Evolutionary conservation across 208 protist species (phyloP).

Genomic region (Crithidia bombi): DNA sequence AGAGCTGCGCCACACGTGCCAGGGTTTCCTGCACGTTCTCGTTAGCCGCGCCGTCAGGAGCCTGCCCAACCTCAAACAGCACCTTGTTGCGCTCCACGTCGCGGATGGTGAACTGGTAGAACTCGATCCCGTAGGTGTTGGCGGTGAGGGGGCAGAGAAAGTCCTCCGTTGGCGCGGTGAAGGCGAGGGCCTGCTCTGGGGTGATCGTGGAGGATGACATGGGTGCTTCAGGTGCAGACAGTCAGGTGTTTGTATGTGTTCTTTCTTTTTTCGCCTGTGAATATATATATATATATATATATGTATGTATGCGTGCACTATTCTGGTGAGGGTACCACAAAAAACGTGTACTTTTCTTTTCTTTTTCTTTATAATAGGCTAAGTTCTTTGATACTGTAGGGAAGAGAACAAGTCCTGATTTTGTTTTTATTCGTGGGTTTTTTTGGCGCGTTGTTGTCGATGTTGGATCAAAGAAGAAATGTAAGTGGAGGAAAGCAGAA

Average conservation of each 20-base stretch:
- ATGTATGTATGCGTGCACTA: not conserved
- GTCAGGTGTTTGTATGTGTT: not conserved
- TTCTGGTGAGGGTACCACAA: too few species aligned
- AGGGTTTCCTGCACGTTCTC: conserved; percentile 42
- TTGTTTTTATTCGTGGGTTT: not conserved
- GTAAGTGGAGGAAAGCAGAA: not conserved
- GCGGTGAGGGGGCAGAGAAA: conserved; percentile 93
- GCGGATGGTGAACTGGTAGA: conserved; percentile 94
- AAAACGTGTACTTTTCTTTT: too few species aligned
- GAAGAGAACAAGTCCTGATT: not conserved
- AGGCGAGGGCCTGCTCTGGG: conserved; percentile 69
- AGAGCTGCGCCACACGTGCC: conserved; percentile 32
- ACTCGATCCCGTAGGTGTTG: conserved; percentile 95
- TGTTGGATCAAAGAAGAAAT: not conserved
- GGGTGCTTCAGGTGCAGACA: not conserved
- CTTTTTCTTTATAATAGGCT: too few species aligned
- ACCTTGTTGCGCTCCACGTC: conserved; percentile 86
- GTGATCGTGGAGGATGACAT: conserved; percentile 48
- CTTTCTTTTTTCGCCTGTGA: conserved; percentile 2
- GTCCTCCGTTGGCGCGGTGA: conserved; percentile 70
- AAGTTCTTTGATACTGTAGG: not conserved
- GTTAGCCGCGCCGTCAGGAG: conserved; percentile 13
- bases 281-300: not conserved
- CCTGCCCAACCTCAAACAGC: conserved; percentile 87
- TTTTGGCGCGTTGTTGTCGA: too few species aligned